Evolutionary conservation across 2,329 filamentous ascomycete genomes (phyloP).

Genomic region (Penicillium sp.): DNA sequence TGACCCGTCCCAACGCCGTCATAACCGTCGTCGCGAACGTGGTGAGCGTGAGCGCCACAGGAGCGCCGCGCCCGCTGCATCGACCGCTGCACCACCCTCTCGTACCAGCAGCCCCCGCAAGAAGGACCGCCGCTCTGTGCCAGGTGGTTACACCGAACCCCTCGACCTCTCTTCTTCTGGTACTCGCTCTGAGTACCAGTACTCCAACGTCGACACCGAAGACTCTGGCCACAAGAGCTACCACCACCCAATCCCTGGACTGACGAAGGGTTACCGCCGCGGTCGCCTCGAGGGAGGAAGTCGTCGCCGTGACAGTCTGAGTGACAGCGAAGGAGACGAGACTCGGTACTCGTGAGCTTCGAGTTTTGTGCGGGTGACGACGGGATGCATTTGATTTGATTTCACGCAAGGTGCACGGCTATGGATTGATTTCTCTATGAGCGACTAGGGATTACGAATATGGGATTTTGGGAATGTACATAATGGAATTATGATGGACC

Average conservation of each 20-base stretch:
- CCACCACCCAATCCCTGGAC: slow-evolving; percentile 53
- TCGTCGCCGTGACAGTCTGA: slow-evolving; percentile 50
- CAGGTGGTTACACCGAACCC: slow-evolving; percentile 43
- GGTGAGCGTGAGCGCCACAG: neutral
- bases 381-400: neutral
- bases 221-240: slow-evolving; percentile 52
- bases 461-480: slow-evolving; percentile 13
- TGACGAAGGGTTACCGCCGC: slow-evolving; percentile 45
- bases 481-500: slow-evolving; percentile 2
- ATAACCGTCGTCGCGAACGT: slow-evolving; percentile 31
- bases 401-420: neutral
- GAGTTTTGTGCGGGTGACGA: neutral
- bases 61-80: slow-evolving; percentile 15
- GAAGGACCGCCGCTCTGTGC: slow-evolving; percentile 32
- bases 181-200: slow-evolving; percentile 39
- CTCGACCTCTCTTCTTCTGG: slow-evolving; percentile 41
- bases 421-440: slow-evolving; percentile 2
- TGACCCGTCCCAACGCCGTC: slow-evolving; percentile 28
- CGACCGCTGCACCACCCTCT: slow-evolving; percentile 26
- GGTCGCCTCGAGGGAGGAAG: slow-evolving; percentile 24
- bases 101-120: slow-evolving; percentile 38
- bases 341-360: slow-evolving; percentile 26
- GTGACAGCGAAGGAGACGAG: slow-evolving; percentile 49
- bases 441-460: slow-evolving; percentile 6
- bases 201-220: slow-evolving; percentile 41